Percentiles rank a stretch among this genome's conserved stretches.
These are phyloP conservation scores for Ascodesmis nigricans DNA, from an alignment of 495 filamentous ascomycete genomes.

Conservation along the genomic window DNA sequence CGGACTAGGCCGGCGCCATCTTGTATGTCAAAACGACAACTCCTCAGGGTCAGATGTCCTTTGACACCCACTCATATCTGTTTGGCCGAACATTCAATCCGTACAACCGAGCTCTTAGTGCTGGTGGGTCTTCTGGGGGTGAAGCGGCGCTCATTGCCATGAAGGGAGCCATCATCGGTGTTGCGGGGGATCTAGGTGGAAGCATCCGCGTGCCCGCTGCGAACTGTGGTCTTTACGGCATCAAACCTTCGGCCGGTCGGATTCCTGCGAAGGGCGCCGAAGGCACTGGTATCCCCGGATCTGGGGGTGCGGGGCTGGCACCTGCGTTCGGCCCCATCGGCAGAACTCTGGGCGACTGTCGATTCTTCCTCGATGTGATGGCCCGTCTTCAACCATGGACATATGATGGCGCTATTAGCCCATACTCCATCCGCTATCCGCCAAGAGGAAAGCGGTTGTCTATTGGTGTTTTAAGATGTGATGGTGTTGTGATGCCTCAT, in stretches of 20 bases:
- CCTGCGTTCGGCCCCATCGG: slow-evolving; percentile 28
- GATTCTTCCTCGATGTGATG: slow-evolving; percentile 26
- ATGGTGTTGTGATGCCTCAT: slow-evolving; percentile 33
- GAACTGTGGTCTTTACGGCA: slow-evolving; percentile 39
- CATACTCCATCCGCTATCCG: slow-evolving; percentile 25
- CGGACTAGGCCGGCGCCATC: slow-evolving; percentile 29
- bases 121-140: slow-evolving; percentile 43
- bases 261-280: slow-evolving; percentile 31
- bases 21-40: slow-evolving; percentile 47
- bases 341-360: slow-evolving; percentile 23
- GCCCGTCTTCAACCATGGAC: slow-evolving; percentile 25
- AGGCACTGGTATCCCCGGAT: slow-evolving; percentile 8
- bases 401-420: slow-evolving; percentile 25
- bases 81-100: slow-evolving; percentile 32
- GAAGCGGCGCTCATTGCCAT: slow-evolving; percentile 41
- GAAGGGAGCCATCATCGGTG: slow-evolving; percentile 37
- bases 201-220: slow-evolving; percentile 44
- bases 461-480: slow-evolving; percentile 32
- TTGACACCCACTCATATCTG: slow-evolving; percentile 18
- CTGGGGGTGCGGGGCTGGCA: slow-evolving; percentile 11
- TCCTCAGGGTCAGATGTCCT: slow-evolving; percentile 29
- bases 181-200: slow-evolving; percentile 49
- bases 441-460: slow-evolving; percentile 21
- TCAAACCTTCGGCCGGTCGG: slow-evolving; percentile 37
- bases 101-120: slow-evolving; percentile 31